Percentiles rank a stretch among this genome's conserved stretches.
Evolutionary conservation across 495 filamentous ascomycete species (phyloP).

Genomic region (Lophium mytilinum): DNA sequence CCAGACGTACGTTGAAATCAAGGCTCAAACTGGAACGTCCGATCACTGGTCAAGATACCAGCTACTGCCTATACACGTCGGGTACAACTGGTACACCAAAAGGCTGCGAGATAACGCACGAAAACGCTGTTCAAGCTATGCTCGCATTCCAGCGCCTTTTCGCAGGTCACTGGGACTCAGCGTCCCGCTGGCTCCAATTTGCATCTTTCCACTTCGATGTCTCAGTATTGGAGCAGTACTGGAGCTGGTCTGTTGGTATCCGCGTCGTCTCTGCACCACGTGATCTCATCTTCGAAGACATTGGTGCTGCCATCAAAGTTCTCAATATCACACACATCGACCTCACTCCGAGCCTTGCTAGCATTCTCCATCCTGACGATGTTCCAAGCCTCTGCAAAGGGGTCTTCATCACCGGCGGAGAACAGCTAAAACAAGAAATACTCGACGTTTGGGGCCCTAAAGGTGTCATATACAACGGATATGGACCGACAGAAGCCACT

Average conservation of each 20-base stretch:
- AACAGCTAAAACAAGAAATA: constrained; percentile 64
- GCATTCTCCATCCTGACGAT: constrained; percentile 53
- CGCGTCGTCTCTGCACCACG: constrained; percentile 67
- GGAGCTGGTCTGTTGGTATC: constrained; percentile 81
- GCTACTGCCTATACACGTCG: constrained; percentile 73
- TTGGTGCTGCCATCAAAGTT: constrained; percentile 57
- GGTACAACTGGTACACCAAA: constrained; percentile 79
- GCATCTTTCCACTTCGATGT: constrained; percentile 87
- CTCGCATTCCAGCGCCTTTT: constrained; percentile 66
- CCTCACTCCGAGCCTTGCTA: constrained; percentile 62
- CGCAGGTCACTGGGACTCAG: constrained; percentile 52
- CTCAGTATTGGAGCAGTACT: constrained; percentile 79
- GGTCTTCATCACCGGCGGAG: constrained; percentile 71
- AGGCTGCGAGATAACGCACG: constrained; percentile 66
- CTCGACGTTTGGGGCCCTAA: constrained; percentile 58
- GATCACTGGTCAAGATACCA: constrained; percentile 34
- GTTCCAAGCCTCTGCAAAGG: constrained; percentile 59
- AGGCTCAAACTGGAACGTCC: constrained; percentile 6
- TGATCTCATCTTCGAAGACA: constrained; percentile 70
- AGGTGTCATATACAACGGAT: constrained; percentile 64
- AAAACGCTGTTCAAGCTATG: constrained; percentile 69
- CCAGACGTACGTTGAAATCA: background rate
- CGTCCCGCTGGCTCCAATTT: constrained; percentile 77
- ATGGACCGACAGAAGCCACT: constrained; percentile 83
- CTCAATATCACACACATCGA: constrained; percentile 82